Base-by-base conservation (phyloP, 768 basidiomycete species). In the Tylopilus balloui region DNA sequence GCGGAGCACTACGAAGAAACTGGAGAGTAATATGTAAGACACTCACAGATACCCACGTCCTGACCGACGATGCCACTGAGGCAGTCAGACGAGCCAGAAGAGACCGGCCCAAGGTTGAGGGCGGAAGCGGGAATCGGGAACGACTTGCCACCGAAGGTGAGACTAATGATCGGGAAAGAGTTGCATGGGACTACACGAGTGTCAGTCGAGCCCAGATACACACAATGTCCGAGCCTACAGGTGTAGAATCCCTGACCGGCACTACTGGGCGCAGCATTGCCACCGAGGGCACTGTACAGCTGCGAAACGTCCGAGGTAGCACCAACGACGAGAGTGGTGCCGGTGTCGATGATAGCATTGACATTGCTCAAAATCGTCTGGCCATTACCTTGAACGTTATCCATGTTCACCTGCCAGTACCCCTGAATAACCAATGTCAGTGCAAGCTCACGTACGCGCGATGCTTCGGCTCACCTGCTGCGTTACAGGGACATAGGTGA, bases 91-190 rank as follows among this genome's bases (percentile, higher is more conserved):
- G 64, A 65, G 15, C 59, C 64, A 9, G 20, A 5, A 0, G 39
- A 47, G 12, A 63, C 45, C 1, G 44, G 46, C 4, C 76, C 77
- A 6, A 76, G 60, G 59, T 73, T 76, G 64, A 72, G 65, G 29
- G 53, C 58, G 7, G 45, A 51, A 1, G 61, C 24, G 17, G 60
- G 46, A 54, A 77, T 63, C 14, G 45, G 35, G 60, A 71, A 76
- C 1, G 62, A 28, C 28, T 53, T 65, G 17, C 69, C 70, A 32
- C 64, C 67, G 55, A 76, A 72, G 2, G 63, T 62, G 42, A 77
- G 55, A 20, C 59, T 56, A 29, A 73, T 48, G 15, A 17, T 43
- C 3, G 67, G 64, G 19, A 62, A 53, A 4, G 60, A 41, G 32
- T 54, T 25, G 49, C 71, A 73, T 11, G 64, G 66, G 52, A 68